These are phyloP conservation scores for Scheffersomyces amazonensis DNA, from an alignment of 805 yeast genomes.

Conservation along the genomic window DNA sequence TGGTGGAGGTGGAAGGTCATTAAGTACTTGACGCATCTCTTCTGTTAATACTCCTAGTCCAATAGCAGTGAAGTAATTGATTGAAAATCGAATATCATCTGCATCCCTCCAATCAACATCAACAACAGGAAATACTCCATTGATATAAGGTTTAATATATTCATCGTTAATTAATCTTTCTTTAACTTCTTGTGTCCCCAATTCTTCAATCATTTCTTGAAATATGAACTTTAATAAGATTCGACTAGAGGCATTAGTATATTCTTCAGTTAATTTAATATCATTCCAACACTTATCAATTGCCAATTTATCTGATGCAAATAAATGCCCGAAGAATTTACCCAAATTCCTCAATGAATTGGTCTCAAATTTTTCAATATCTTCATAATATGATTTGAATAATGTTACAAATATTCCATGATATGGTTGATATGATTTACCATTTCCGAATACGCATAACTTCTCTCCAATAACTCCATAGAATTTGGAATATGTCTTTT, in stretches of 20 bases:
- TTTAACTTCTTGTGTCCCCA: constrained; percentile 57
- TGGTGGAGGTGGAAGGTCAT: constrained; percentile 21
- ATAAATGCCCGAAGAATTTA: constrained; percentile 79
- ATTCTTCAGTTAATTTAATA: constrained; percentile 62
- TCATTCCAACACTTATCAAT: constrained; percentile 55
- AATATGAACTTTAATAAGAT: constrained; percentile 79
- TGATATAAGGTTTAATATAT: constrained; percentile 44
- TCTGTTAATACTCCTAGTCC: constrained; percentile 85
- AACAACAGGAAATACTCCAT: constrained; percentile 62
- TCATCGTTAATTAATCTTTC: constrained; percentile 49
- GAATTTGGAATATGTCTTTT: constrained; percentile 79
- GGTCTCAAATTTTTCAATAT: constrained; percentile 67
- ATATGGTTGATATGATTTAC: constrained; percentile 51
- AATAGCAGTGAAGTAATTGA: constrained; percentile 90
- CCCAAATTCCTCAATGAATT: constrained; percentile 76
- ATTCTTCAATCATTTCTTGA: constrained; percentile 72
- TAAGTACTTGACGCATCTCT: constrained; percentile 62
- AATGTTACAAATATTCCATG: constrained; percentile 44
- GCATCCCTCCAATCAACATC: constrained; percentile 30
- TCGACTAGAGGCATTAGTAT: constrained; percentile 77
- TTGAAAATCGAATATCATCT: constrained; percentile 67
- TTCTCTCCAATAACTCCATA: constrained; percentile 76
- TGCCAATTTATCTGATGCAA: constrained; percentile 66
- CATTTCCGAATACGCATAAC: constrained; percentile 49
- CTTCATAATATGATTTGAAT: constrained; percentile 55